Evolutionary conservation across 2,329 filamentous ascomycete species (phyloP), one percentile per base, ranked within the genome.

Genomic region (Phaeosphaeria sp.): DNA sequence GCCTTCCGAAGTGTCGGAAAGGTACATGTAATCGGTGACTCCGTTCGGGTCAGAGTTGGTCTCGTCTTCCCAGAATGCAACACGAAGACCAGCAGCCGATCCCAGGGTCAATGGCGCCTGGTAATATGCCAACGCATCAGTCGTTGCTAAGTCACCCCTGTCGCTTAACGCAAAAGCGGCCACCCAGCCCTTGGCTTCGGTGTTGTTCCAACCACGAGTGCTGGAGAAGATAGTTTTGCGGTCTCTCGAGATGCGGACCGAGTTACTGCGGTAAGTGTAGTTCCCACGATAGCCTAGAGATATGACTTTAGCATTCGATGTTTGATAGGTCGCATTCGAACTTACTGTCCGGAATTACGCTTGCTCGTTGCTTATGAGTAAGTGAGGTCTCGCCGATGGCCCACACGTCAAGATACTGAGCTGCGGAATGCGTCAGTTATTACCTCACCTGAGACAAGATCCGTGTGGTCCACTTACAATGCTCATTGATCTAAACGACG

Each of bases 191-290:
- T 49, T 55, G 52, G 52, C 52, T 22, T 33, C 11, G 0, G 52
- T 50, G 25, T 49, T 55, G 25, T 55, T 55, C 52, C 52, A 49
- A 7, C 20, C 22, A 9, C 52, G 52, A 21, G 46, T 55, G 46
- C 52, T 49, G 18, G 52, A 42, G 45, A 55, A 55, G 5, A 55
- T 18, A 8, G 46, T 55, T 5, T 27, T 50, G 46, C 46, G 22
- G 39, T 55, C 24, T 13, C 46, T 21, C 6, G 52, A 55, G 15
- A 55, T 36, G 8, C 40, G 52, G 11, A 55, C 52, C 9, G 52
- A 45, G 24, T 49, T 55, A 39, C 52, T 55, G 36, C 52, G 52
- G 45, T 55, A 55, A 24, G 52, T 55, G 24, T 55, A 55, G 22
- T 55, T 55, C 22, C 46, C 46, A 17, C 52, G 46, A n/a, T 18